These are phyloP conservation scores for Thelonectria discophora DNA, from an alignment of 2,329 filamentous ascomycete genomes.

Conservation along the genomic window DNA sequence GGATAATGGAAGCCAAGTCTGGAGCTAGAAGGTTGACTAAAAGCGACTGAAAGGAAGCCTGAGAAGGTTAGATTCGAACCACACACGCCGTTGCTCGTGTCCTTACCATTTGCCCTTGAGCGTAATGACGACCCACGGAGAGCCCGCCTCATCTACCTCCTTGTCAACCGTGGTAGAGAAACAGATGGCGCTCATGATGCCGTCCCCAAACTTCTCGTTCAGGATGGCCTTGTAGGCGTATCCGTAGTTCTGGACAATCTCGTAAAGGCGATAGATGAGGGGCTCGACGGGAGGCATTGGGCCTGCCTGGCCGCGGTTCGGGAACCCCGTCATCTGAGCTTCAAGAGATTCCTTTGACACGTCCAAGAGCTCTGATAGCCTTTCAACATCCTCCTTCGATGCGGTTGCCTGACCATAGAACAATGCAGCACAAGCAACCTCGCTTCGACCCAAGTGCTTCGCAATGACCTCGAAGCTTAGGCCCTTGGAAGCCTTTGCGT, in stretches of 20 bases:
- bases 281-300: conserved; percentile 51
- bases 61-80: conserved; percentile 11
- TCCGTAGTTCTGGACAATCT: conserved; percentile 96
- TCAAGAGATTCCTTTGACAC: conserved; percentile 66
- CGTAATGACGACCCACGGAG: conserved; percentile 85
- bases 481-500: conserved; percentile 78
- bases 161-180: conserved; percentile 94
- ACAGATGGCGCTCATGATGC: conserved; percentile 95
- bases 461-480: conserved; percentile 84
- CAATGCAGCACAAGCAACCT: conserved; percentile 85
- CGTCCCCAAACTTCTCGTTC: conserved; percentile 94
- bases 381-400: conserved; percentile 71
- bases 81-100: neutral
- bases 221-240: conserved; percentile 95
- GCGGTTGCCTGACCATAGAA: conserved; percentile 90
- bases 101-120: conserved; percentile 83
- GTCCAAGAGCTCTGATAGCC: conserved; percentile 71
- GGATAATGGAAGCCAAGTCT: neutral
- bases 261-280: conserved; percentile 85
- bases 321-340: conserved; percentile 74
- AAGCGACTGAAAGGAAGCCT: conserved; percentile 49
- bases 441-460: conserved; percentile 75
- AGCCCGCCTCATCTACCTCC: conserved; percentile 85
- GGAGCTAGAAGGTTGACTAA: conserved; percentile 22
- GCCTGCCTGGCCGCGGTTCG: conserved; percentile 76